These are phyloP conservation scores for Arthrobotrys iridis DNA, from an alignment of 2,329 filamentous ascomycete genomes.

Conservation along the genomic window DNA sequence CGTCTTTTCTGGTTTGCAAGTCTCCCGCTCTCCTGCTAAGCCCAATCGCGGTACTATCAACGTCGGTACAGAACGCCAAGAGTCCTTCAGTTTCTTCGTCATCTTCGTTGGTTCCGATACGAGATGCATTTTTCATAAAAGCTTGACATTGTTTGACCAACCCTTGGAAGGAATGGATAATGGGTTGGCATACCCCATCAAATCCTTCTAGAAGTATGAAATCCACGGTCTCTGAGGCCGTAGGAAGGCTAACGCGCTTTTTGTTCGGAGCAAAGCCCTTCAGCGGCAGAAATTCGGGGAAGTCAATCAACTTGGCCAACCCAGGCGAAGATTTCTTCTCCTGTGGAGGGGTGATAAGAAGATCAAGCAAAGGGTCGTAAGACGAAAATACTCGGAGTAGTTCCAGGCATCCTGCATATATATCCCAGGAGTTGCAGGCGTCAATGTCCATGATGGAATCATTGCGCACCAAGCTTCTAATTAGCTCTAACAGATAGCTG, in stretches of 20 bases:
- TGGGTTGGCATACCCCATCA: conserved; percentile 46
- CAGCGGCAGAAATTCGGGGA: neutral
- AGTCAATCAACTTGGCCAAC: conserved; percentile 25
- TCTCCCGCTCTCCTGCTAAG: neutral
- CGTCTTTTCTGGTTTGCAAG: conserved; percentile 21
- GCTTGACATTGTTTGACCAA: conserved; percentile 38
- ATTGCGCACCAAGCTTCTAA: conserved; percentile 54
- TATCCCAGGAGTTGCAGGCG: conserved; percentile 42
- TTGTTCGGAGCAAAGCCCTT: conserved; percentile 30
- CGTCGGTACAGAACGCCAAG: conserved; percentile 53
- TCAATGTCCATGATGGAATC: conserved; percentile 56
- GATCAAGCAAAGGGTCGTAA: conserved; percentile 41
- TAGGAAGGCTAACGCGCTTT: conserved; percentile 21
- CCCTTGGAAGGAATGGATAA: conserved; percentile 43
- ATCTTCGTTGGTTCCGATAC: conserved; percentile 13
- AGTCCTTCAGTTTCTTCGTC: conserved; percentile 52
- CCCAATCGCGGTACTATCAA: conserved; percentile 38
- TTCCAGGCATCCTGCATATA: conserved; percentile 51
- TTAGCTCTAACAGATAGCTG: conserved; percentile 54
- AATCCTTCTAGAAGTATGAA: conserved; percentile 39
- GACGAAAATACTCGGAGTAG: conserved; percentile 46
- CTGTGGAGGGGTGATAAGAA: conserved; percentile 38
- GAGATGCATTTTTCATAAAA: conserved; percentile 49
- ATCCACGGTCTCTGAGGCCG: conserved; percentile 27
- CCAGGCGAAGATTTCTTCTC: conserved; percentile 54